Conservation (phyloP, 805 yeast genomes). For the Candida montana region DNA sequence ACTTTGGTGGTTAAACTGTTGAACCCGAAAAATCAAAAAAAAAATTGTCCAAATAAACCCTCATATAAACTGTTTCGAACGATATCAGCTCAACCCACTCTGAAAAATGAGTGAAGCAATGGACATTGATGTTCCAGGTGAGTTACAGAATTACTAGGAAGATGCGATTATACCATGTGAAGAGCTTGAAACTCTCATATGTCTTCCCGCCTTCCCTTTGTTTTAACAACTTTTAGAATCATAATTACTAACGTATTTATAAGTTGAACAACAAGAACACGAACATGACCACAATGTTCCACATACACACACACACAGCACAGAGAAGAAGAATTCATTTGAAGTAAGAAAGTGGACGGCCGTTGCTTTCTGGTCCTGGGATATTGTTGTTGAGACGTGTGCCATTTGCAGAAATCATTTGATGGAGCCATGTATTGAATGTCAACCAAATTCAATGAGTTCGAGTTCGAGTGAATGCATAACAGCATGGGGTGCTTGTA, state of each 20-base stretch:
- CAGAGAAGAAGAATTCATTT: slow-evolving; percentile 63
- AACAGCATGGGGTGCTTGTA: slow-evolving; percentile 96
- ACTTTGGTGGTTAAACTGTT: too few relatives aligned
- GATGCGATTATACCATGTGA: too few relatives aligned
- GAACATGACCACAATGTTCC: slow-evolving; percentile 3
- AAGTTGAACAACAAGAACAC: slow-evolving; percentile 1
- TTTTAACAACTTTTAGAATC: too few relatives aligned
- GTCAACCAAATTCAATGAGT: slow-evolving; percentile 77
- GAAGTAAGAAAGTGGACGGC: slow-evolving; percentile 98
- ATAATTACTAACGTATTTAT: too few relatives aligned
- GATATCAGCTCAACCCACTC: too few relatives aligned
- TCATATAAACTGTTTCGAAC: too few relatives aligned
- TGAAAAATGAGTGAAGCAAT: slow-evolving; percentile 21
- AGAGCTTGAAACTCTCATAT: too few relatives aligned
- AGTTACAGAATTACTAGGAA: too few relatives aligned
- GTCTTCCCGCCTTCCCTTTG: too few relatives aligned
- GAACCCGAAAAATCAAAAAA: neutral
- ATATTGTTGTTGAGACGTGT: slow-evolving; percentile 89
- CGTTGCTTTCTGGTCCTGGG: slow-evolving; percentile 99
- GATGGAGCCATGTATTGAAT: slow-evolving; percentile 97
- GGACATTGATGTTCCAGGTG: slow-evolving; percentile 24
- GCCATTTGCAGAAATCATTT: slow-evolving; percentile 97
- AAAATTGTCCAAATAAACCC: neutral
- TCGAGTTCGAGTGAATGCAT: slow-evolving; percentile 69
- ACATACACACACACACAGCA: slow-evolving; percentile 19